A percentile compares a stretch with the other conserved stretches of the same genome.
phyloP scores from a whole-genome alignment of 2,329 filamentous ascomycete genomes.

The Penicillium palitans region DNA sequence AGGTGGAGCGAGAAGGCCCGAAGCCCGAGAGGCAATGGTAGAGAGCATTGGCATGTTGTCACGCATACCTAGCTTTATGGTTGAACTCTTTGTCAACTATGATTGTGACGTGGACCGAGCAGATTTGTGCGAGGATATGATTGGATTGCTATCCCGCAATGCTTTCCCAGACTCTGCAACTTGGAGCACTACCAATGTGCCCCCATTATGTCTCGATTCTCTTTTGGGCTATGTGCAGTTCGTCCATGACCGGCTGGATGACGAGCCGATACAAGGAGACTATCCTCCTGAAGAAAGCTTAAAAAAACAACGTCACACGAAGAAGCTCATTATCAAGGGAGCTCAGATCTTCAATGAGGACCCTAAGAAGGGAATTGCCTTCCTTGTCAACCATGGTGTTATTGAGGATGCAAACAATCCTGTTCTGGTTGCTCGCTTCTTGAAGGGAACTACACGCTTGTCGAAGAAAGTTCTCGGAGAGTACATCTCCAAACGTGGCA shows the following conservation, averaged over 20 bases:
- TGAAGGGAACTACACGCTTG: constrained; percentile 81
- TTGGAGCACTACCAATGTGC: constrained; percentile 98
- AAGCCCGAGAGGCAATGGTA: constrained; percentile 96
- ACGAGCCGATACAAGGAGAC: constrained; percentile 63
- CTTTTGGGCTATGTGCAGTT: constrained; percentile 89
- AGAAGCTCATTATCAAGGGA: constrained; percentile 85
- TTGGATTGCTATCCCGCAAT: constrained; percentile 88
- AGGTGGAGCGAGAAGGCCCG: constrained; percentile 86
- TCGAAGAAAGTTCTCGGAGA: constrained; percentile 92
- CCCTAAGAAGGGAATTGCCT: constrained; percentile 84
- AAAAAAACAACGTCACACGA: constrained; percentile 71
- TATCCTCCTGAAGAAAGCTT: constrained; percentile 67
- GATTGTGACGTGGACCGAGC: constrained; percentile 90
- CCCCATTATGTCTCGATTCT: constrained; percentile 89
- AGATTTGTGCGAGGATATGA: constrained; percentile 92
- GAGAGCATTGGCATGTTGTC: constrained; percentile 91
- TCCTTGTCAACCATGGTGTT: constrained; percentile 79
- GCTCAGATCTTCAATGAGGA: constrained; percentile 93
- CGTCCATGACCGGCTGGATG: constrained; percentile 79
- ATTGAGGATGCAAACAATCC: constrained; percentile 75
- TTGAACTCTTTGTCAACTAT: constrained; percentile 95
- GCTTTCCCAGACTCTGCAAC: constrained; percentile 95
- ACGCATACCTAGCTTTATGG: constrained; percentile 90
- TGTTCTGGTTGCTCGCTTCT: constrained; percentile 76
- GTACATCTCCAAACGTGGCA: constrained; percentile 86